A percentile compares a stretch with the other conserved stretches of the same genome.
phyloP scores from a whole-genome alignment of 768 basidiomycete species.

The Sarcodon sp. region DNA sequence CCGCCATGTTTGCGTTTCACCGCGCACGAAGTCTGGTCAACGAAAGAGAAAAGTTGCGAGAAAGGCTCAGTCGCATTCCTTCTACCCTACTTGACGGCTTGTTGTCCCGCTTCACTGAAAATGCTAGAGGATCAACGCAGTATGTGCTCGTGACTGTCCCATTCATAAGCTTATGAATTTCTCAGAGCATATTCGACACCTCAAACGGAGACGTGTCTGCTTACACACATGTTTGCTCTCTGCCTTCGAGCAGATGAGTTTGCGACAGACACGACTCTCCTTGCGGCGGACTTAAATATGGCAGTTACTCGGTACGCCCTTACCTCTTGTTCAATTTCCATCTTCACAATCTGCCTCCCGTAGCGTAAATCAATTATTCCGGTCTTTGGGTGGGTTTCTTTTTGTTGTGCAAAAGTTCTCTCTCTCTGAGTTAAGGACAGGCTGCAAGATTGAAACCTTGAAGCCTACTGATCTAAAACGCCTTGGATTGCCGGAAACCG shows the following conservation, averaged over 20 bases:
- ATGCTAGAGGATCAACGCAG: slow-evolving; percentile 51
- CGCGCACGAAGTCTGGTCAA: slow-evolving; percentile 26
- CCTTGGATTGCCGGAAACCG: slow-evolving; percentile 53
- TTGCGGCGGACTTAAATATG: slow-evolving; percentile 71
- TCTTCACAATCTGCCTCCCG: slow-evolving; percentile 2
- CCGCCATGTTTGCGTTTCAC: slow-evolving; percentile 67
- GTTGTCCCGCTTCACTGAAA: slow-evolving; percentile 72
- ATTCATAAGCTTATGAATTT: background rate
- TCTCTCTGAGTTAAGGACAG: slow-evolving; percentile 18
- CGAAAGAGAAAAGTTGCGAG: slow-evolving; percentile 39
- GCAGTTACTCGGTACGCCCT: slow-evolving; percentile 44
- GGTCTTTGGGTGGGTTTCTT: slow-evolving; percentile 44
- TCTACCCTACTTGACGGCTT: slow-evolving; percentile 60
- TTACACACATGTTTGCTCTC: slow-evolving; percentile 72
- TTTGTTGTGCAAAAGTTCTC: background rate
- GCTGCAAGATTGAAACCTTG: slow-evolving; percentile 58
- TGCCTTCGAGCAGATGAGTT: slow-evolving; percentile 73
- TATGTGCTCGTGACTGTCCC: slow-evolving; percentile 19
- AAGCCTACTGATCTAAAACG: slow-evolving; percentile 50
- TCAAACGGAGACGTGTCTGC: slow-evolving; percentile 53
- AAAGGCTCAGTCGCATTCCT: slow-evolving; percentile 48
- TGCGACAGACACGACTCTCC: slow-evolving; percentile 47
- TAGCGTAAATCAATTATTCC: slow-evolving; percentile 62
- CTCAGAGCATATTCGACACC: slow-evolving; percentile 37
- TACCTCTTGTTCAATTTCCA: background rate